Evolutionary conservation across 352 stramenopile genomes (phyloP).

Genomic region (Salisapilia sapeloensis): DNA sequence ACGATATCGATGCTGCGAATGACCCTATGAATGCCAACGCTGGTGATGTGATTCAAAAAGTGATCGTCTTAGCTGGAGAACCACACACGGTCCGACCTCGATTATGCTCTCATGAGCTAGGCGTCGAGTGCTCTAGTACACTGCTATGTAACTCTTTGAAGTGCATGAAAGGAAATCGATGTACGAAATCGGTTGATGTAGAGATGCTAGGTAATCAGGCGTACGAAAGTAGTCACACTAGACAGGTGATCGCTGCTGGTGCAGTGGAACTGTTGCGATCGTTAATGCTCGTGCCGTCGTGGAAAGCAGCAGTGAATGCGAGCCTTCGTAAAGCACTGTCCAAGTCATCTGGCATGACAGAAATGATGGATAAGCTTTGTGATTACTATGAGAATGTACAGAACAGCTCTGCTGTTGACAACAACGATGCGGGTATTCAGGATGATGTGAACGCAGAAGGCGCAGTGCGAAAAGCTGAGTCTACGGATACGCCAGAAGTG

Average conservation of each 20-base stretch:
- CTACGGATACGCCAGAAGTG: slow-evolving; percentile 34
- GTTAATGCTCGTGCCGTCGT: slow-evolving; percentile 56
- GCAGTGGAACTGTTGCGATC: slow-evolving; percentile 49
- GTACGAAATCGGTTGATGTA: not conserved
- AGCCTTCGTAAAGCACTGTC: slow-evolving; percentile 30
- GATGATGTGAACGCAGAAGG: slow-evolving; percentile 9
- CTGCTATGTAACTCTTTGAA: slow-evolving; percentile 37
- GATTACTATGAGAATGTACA: slow-evolving; percentile 43
- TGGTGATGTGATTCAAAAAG: slow-evolving; percentile 23
- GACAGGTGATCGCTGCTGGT: slow-evolving; percentile 38
- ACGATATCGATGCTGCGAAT: slow-evolving; percentile 32
- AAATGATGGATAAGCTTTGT: slow-evolving; percentile 45
- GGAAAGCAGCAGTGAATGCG: slow-evolving; percentile 63
- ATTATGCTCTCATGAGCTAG: slow-evolving; percentile 67
- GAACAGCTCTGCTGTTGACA: slow-evolving; percentile 1
- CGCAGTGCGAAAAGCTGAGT: slow-evolving; percentile 31
- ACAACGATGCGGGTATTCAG: slow-evolving; percentile 2
- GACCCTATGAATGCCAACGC: slow-evolving; percentile 7
- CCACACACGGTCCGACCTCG: slow-evolving; percentile 44
- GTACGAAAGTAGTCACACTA: slow-evolving; percentile 13
- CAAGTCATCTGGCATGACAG: slow-evolving; percentile 22
- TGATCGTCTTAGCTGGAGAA: slow-evolving; percentile 47
- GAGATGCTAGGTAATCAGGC: not conserved
- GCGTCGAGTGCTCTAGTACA: slow-evolving; percentile 49
- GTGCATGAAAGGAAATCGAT: slow-evolving; percentile 35